Base-by-base conservation (phyloP, 441 rosid species). In the Gossypium lobatum region DNA sequence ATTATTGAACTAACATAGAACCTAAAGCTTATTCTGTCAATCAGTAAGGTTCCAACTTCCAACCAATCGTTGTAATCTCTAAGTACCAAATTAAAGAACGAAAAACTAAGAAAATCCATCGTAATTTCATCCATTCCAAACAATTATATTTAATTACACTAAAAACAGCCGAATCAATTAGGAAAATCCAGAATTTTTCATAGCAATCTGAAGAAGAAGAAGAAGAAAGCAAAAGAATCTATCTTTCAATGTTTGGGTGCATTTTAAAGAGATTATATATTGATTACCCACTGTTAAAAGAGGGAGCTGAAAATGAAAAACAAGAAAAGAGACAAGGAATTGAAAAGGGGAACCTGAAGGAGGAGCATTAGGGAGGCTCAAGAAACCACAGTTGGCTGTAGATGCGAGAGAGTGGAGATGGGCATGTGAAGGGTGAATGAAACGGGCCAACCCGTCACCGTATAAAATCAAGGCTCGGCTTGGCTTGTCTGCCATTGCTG, bases 401-500 rank as follows among this genome's bases (percentile, higher is more conserved):
- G 93, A 89, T 6, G 97, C 93, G 50, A 95, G 89, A 21, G 98
- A 81, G 78, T 93, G 92, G 71, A 93, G 81, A 72, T 92, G 83
- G 57, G 83, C 63, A 55, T 84, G 91, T 0, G 90, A 83, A 1
- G 87, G 76, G 0, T 84, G 77, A 16, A 89, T 64, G 79, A 80
- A 83, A 58, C 88, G 82, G 16, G 93, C 93, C 77, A 89, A 84
- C 10, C 96, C 97, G 71, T 95, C 97, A 54, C 97, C 97, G 84
- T 85, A 88, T 54, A 92, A 37, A 48, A 92, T 86, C 76, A 92
- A 61, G 1, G 86, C 86, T 81, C 93, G 86, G 94, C 98, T 95
- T 61, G 98, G 85, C 80, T 89, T 91, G 87, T 89, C 98, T 78
- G 97, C 98, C 98, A 95, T 91, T 75, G 73, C 74, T 81, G 71